Percentiles rank a stretch among this genome's conserved stretches.
Evolutionary conservation across 2,329 filamentous ascomycete genomes (phyloP).

Genomic region (Fusarium albidum): DNA sequence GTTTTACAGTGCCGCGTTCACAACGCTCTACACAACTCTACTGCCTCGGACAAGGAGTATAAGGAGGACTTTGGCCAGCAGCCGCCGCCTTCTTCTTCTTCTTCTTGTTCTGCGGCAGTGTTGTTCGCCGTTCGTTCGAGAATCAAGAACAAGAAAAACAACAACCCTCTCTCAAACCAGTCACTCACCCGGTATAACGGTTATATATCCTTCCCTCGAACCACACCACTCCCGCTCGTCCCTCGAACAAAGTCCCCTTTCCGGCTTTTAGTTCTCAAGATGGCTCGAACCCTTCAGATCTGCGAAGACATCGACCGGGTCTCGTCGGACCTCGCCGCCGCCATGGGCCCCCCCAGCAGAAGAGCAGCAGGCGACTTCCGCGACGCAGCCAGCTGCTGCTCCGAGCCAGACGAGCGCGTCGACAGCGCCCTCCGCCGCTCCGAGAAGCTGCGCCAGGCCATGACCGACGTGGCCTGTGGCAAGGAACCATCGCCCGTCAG

Average conservation of each 20-base stretch:
- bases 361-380: no score
- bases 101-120: not conserved
- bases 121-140: not conserved
- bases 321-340: no score
- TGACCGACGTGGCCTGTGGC: conserved; percentile 1
- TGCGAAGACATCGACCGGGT: no score
- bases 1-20: not conserved
- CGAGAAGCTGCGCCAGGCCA: not conserved
- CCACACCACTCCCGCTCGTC: not conserved
- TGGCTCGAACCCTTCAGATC: no score
- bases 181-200: not conserved
- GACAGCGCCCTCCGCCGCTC: not conserved
- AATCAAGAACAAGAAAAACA: not conserved
- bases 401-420: no score
- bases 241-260: no score
- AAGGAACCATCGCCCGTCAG: not conserved
- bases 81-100: no score
- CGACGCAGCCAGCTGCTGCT: no score
- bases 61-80: not conserved
- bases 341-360: no score
- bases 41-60: not conserved
- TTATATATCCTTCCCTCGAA: not conserved
- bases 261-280: no score
- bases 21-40: not conserved
- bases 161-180: not conserved